Evolutionary conservation across 345 rosid species (phyloP).

Genomic region (Acer yangbiense): DNA sequence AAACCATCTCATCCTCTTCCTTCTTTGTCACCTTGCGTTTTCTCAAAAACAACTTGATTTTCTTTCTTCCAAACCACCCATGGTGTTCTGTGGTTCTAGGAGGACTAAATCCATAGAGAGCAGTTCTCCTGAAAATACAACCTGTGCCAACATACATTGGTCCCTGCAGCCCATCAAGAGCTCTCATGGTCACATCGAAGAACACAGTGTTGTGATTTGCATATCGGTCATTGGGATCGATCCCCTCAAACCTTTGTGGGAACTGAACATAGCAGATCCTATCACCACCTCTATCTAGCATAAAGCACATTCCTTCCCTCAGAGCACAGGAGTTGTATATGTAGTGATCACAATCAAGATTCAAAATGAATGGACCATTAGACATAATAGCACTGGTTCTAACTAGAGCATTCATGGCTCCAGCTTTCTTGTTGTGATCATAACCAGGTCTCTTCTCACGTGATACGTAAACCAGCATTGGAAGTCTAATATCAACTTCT

Average conservation of each 20-base stretch:
- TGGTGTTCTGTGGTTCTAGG: conserved; percentile 75
- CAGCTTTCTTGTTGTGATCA: conserved; percentile 77
- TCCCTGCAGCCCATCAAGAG: conserved; percentile 65
- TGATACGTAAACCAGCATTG: conserved; percentile 65
- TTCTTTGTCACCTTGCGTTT: conserved; percentile 49
- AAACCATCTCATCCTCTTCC: conserved; percentile 49
- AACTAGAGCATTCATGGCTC: conserved; percentile 70
- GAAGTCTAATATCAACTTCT: conserved; percentile 59
- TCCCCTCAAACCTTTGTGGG: conserved; percentile 72
- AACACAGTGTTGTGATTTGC: conserved; percentile 67
- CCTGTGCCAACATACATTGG: conserved; percentile 73
- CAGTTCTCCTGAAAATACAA: conserved; percentile 63
- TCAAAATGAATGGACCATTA: conserved; percentile 66
- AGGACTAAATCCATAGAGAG: conserved; percentile 70
- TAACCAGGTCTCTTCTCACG: conserved; percentile 64
- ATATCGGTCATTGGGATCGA: conserved; percentile 62
- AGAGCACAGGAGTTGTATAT: conserved; percentile 57
- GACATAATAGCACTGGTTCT: conserved; percentile 72
- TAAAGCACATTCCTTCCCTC: conserved; percentile 75
- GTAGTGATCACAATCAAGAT: conserved; percentile 73
- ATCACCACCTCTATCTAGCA: conserved; percentile 69
- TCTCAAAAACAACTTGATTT: conserved; percentile 57
- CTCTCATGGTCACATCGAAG: conserved; percentile 72
- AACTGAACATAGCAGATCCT: conserved; percentile 63
- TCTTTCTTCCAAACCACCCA: conserved; percentile 72